phyloP scores from a whole-genome alignment of 2,329 filamentous ascomycete species.

The Nigrograna mackinnonii region DNA sequence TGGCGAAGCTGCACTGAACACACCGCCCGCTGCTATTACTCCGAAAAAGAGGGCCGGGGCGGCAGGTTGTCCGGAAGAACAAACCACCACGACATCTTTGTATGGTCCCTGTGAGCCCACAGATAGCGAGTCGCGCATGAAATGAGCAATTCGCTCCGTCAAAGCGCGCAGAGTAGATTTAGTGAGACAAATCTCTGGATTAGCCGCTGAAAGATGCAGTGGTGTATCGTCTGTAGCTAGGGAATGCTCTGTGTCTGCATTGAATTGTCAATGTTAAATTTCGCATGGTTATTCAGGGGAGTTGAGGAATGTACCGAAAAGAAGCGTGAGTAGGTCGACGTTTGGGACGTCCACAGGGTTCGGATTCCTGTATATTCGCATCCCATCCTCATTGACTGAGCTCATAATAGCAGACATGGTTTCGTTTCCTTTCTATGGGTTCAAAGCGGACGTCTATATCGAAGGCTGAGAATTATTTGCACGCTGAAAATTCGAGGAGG shows the following conservation, averaged over 20 bases:
- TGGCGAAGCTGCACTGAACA: constrained; percentile 58
- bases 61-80: constrained; percentile 58
- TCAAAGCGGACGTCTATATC: no score
- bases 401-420: constrained; percentile 8
- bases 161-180: constrained; percentile 54
- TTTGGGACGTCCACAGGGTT: constrained; percentile 20
- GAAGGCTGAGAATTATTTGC: no score
- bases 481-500: no score
- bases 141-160: constrained; percentile 56
- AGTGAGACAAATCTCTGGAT: constrained; percentile 57
- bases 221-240: constrained; percentile 51
- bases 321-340: constrained; percentile 36
- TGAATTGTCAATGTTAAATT: constrained; percentile 4
- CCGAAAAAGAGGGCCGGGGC: constrained; percentile 57
- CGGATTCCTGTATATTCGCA: constrained; percentile 15
- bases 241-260: constrained; percentile 19
- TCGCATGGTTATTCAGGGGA: background rate
- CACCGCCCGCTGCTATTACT: constrained; percentile 61
- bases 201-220: constrained; percentile 58
- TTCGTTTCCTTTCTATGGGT: no score
- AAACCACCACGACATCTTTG: constrained; percentile 54
- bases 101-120: constrained; percentile 53
- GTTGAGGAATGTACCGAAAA: constrained; percentile 33
- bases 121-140: constrained; percentile 54
- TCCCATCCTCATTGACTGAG: constrained; percentile 7